A percentile compares a stretch with the other conserved stretches of the same genome.
Evolutionary conservation across 2,329 filamentous ascomycete species (phyloP).

Genomic region (Ceratocystis ficicola): DNA sequence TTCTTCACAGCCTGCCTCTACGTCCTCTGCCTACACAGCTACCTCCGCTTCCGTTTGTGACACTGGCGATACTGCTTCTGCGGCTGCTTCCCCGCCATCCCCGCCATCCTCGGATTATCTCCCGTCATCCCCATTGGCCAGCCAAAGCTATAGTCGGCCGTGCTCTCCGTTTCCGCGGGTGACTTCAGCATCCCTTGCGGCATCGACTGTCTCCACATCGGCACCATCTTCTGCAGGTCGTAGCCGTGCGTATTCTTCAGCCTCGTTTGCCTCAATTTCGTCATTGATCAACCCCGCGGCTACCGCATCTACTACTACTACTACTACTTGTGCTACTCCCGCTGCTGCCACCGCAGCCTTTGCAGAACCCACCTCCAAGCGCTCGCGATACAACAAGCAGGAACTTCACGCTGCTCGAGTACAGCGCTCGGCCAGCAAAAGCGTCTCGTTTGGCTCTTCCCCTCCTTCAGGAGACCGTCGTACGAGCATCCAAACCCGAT

Average conservation of each 20-base stretch:
- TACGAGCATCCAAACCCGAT: slow-evolving; percentile 28
- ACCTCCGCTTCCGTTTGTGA: slow-evolving; percentile 24
- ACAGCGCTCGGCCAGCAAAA: slow-evolving; percentile 35
- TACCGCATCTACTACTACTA: slow-evolving; percentile 25
- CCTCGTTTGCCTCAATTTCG: slow-evolving; percentile 11
- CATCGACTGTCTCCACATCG: slow-evolving; percentile 20
- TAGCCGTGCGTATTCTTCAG: slow-evolving; percentile 24
- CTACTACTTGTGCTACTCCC: neutral
- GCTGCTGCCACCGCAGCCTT: neutral
- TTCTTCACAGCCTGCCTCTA: slow-evolving; percentile 23
- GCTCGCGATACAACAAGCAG: slow-evolving; percentile 32
- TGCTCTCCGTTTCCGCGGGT: slow-evolving; percentile 16
- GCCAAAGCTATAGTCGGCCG: slow-evolving; percentile 16
- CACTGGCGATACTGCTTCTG: slow-evolving; percentile 22
- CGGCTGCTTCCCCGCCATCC: slow-evolving; percentile 16
- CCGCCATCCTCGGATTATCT: slow-evolving; percentile 17
- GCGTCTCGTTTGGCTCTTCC: slow-evolving; percentile 27
- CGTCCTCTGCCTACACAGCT: slow-evolving; percentile 23
- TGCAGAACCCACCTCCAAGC: slow-evolving; percentile 29
- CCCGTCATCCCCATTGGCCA: slow-evolving; percentile 15
- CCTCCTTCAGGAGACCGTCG: slow-evolving; percentile 23
- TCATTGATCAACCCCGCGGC: slow-evolving; percentile 23
- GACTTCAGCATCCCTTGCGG: slow-evolving; percentile 23
- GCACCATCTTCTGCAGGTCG: slow-evolving; percentile 23
- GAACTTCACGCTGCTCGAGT: slow-evolving; percentile 39